These are phyloP conservation scores for Plantago elongata DNA, from an alignment of 257 asterid species.

Conservation along the genomic window DNA sequence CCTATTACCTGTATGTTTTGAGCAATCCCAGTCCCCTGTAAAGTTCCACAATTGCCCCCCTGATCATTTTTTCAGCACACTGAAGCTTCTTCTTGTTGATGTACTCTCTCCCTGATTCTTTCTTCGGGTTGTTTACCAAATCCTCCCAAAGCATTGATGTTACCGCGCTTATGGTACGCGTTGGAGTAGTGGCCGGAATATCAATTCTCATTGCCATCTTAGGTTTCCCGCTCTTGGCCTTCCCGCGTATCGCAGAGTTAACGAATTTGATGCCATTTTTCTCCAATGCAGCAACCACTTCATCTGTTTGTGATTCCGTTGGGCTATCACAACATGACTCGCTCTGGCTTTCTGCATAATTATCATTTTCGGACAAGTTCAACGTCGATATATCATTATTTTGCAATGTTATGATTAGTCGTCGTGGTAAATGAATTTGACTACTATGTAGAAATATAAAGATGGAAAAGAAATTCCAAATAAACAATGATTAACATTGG, in stretches of 20 bases:
- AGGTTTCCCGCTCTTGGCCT: constrained; percentile 53
- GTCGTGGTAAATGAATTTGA: no score
- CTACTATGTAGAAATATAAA: no score
- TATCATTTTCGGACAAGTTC: not conserved
- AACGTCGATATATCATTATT: no score
- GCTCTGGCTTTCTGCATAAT: constrained; percentile 42
- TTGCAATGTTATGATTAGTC: no score
- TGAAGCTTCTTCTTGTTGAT: constrained; percentile 69
- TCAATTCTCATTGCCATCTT: constrained; percentile 66
- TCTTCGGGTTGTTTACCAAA: constrained; percentile 59
- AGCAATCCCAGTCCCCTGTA: constrained; percentile 87
- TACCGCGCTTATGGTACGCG: constrained; percentile 65
- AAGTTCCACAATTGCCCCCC: constrained; percentile 92
- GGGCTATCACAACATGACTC: constrained; percentile 46
- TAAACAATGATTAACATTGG: no score
- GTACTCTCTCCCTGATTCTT: constrained; percentile 47
- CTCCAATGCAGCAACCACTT: constrained; percentile 61
- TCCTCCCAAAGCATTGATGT: constrained; percentile 95
- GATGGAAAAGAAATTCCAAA: no score
- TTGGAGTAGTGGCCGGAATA: constrained; percentile 86
- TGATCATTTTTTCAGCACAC: constrained; percentile 87
- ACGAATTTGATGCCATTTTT: constrained; percentile 61
- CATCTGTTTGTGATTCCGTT: constrained; percentile 40
- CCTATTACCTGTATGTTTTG: constrained; percentile 77
- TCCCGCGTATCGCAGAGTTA: constrained; percentile 44